Conservation (phyloP, 2,329 filamentous ascomycete species). For the Calonectria hawksworthii region DNA sequence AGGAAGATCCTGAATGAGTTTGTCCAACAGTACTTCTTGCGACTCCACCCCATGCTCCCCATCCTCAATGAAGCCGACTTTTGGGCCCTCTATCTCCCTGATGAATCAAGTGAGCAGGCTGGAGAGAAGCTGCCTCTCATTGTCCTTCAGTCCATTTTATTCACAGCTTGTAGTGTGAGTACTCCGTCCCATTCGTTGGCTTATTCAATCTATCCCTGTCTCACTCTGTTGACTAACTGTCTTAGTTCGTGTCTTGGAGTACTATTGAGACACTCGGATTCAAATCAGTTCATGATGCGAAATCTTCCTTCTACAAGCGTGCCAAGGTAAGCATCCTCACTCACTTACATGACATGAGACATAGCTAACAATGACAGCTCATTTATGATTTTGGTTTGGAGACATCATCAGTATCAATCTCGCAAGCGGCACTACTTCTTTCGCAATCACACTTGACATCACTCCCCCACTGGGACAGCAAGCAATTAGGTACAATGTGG, state of each 20-base stretch:
- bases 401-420: slow-evolving; percentile 40
- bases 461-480: slow-evolving; percentile 40
- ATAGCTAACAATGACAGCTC: slow-evolving; percentile 25
- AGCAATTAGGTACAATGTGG: slow-evolving; percentile 44
- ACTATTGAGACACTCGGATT: slow-evolving; percentile 42
- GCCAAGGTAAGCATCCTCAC: slow-evolving; percentile 32
- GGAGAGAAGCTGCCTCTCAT: slow-evolving; percentile 38
- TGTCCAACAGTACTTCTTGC: slow-evolving; percentile 45
- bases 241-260: slow-evolving; percentile 33
- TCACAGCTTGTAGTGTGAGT: slow-evolving; percentile 39
- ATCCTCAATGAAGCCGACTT: slow-evolving; percentile 44
- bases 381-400: slow-evolving; percentile 44
- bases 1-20: slow-evolving; percentile 44
- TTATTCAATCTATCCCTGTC: background rate
- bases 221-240: background rate
- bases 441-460: slow-evolving; percentile 43
- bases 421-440: slow-evolving; percentile 41
- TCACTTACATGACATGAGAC: rapidly evolving
- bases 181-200: rapidly evolving
- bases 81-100: slow-evolving; percentile 41
- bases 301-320: slow-evolving; percentile 41
- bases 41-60: slow-evolving; percentile 48
- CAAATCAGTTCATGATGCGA: slow-evolving; percentile 40
- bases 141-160: slow-evolving; percentile 40
- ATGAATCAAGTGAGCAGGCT: slow-evolving; percentile 13